A percentile compares a stretch with the other conserved stretches of the same genome.
Evolutionary conservation across 345 rosid species (phyloP).

Genomic region (Camelina hispida): DNA sequence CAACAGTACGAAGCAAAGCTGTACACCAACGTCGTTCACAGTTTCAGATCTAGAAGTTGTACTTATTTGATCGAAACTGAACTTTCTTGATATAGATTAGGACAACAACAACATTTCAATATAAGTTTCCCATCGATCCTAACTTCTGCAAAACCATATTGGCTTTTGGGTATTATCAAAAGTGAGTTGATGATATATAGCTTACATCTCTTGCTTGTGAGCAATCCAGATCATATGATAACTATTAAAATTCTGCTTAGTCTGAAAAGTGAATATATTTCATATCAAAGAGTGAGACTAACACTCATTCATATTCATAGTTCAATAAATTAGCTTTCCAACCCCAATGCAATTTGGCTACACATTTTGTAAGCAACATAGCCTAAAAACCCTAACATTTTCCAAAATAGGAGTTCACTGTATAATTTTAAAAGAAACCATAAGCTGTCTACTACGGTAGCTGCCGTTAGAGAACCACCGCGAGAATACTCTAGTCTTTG

Average conservation of each 20-base stretch:
- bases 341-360: conserved; percentile 27
- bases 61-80: background rate
- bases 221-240: background rate
- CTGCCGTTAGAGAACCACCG: conserved; percentile 15
- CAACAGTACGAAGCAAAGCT: too few species aligned
- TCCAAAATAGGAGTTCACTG: conserved; percentile 6
- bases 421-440: conserved; percentile 21
- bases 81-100: background rate
- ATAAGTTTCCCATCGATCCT: background rate
- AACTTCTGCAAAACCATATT: background rate
- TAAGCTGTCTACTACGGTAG: conserved; percentile 12
- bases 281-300: background rate
- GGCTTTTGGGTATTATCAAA: background rate
- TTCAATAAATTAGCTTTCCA: conserved; percentile 28
- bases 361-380: conserved; percentile 21
- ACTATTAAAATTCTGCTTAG: background rate
- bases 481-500: background rate
- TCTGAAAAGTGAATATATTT: background rate
- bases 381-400: background rate
- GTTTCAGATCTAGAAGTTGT: background rate
- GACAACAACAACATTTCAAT: background rate
- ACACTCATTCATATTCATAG: conserved; percentile 26
- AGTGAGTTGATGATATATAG: too few species aligned
- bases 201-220: background rate
- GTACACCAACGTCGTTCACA: background rate